Evolutionary conservation across 495 filamentous ascomycete genomes (phyloP), one percentile per base, ranked within the genome.

Genomic region (Friedmanniomyces endolithicus): DNA sequence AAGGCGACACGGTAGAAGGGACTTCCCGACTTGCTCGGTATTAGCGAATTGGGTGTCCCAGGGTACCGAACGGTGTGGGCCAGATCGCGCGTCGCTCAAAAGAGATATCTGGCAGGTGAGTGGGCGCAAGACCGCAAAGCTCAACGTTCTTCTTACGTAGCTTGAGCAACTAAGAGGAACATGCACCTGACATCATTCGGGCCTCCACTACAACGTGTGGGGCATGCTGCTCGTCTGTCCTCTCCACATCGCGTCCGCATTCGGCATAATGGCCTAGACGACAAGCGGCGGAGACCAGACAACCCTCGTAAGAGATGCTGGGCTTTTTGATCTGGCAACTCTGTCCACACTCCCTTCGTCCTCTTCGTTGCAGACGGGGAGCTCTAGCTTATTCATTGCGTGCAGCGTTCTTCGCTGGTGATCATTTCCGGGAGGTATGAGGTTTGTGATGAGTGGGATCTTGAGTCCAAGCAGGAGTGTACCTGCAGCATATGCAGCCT

Each of bases 351-450:
- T 31, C 27, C 19, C 14, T 27, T 35, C 40, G 25, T 46, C 51
- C 40, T 14, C 40, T 52, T 16, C 31, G 7, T 20, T 52, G 35
- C 12, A 6, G 50, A 50, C 39, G 50, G 23, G 16, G 19, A 25
- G 51, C 51, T 53, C 51, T 53, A 53, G 51, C 51, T 45, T 53
- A 45, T 34, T 53, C 37, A 25, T 46, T 46, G 37, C 51, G 39
- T 53, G 14, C 22, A 23, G 44, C 12, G 37, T 41, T 16, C 37
- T 41, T 16, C 17, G 37, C 12, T n/a, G 2, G 37, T 16, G 17
- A 41, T 16, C 17, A 3, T 41, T 41, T 16, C 14, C 2, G 37
- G 17, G 12, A 3, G 14, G 37, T 2, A 41, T 16, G 16, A 14
- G 12, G 12, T 41, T 4, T 41, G 37, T 41, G 37, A 14, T 31